Evolutionary conservation across 371 early-diverging fungal species (phyloP), one percentile per base, ranked within the genome.

Genomic region (Entomophthora muscae): DNA sequence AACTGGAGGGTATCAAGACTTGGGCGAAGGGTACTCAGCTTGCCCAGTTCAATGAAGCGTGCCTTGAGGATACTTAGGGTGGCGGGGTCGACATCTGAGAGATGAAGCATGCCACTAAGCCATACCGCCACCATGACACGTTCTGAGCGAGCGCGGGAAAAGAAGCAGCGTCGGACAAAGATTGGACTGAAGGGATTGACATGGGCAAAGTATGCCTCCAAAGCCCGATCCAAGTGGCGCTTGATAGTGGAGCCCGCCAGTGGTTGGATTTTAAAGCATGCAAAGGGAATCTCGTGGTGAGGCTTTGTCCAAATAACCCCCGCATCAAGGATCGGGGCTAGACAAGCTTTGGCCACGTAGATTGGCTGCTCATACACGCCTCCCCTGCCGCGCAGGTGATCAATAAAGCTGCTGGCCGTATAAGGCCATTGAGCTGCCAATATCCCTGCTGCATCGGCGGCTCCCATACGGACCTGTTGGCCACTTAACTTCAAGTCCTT

Each of bases 161-260:
- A 61, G 61, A 61, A 61, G 10, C 31, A 32, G 27, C 26, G 23
- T 61, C 33, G 2, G 24, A 33, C 23, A 32, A 61, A 61, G 26
- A 61, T 24, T 42, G 61, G 61, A n/a, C 21, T 32, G 23, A 61
- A 61, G 17, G 61, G 33, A 31, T 57, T 57, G 58, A 57, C 26
- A 31, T 26, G 31, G 10, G 26, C 21, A 57, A 57, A 57, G 58
- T 57, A 57, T 12, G 58, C 58, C 29, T 57, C 58, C 29, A 57
- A 57, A 31, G 29, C 31, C 2, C 29, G 17, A 28, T 57, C 31
- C 31, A 57, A 57, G 12, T 29, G 13, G 10, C 29, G 29, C 21
- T 21, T 12, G 29, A 57, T 17, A 42, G 17, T 5, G 5, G 42
- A 42, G 17, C 5, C 42, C 10, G 42, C 42, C 5, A 10, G 10